A percentile compares a stretch with the other conserved stretches of the same genome.
phyloP scores from a whole-genome alignment of 2,329 filamentous ascomycete genomes.

The Thelonectria olida region DNA sequence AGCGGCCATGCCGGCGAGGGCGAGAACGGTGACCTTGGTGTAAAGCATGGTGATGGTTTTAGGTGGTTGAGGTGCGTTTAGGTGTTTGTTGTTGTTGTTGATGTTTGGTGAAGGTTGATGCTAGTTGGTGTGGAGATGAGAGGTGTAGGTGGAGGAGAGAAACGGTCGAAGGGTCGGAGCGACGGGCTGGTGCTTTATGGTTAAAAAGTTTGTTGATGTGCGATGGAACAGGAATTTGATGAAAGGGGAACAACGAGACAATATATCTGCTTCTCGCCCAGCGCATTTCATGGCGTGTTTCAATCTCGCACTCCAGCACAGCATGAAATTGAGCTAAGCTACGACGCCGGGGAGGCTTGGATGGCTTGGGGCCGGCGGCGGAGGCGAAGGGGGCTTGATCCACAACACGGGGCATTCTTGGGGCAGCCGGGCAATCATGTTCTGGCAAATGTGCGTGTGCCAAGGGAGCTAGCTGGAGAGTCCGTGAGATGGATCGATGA shows the following conservation, averaged over 20 bases:
- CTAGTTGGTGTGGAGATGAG: background rate
- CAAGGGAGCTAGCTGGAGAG: background rate
- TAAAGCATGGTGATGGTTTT: conserved; percentile 32
- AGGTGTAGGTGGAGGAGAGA: background rate
- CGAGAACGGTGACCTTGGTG: conserved; percentile 35
- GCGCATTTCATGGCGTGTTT: background rate
- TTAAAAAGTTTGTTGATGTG: background rate
- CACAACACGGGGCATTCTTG: background rate
- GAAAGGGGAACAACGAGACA: background rate
- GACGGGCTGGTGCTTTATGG: background rate
- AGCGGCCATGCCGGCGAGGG: conserved; percentile 27
- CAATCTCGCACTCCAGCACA: background rate
- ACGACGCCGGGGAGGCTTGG: background rate
- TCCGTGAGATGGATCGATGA: no score
- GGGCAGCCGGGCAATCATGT: no score
- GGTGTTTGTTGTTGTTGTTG: background rate
- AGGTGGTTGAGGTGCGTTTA: background rate
- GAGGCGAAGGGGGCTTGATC: no score
- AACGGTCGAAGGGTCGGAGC: background rate
- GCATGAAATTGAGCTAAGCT: background rate
- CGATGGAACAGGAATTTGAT: background rate
- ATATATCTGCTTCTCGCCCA: background rate
- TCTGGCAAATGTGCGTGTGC: background rate
- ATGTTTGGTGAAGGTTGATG: background rate
- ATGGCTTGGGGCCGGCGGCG: background rate